Base-by-base conservation (phyloP, 73 alveolate genomes). In the Paramecium primaurelia region DNA sequence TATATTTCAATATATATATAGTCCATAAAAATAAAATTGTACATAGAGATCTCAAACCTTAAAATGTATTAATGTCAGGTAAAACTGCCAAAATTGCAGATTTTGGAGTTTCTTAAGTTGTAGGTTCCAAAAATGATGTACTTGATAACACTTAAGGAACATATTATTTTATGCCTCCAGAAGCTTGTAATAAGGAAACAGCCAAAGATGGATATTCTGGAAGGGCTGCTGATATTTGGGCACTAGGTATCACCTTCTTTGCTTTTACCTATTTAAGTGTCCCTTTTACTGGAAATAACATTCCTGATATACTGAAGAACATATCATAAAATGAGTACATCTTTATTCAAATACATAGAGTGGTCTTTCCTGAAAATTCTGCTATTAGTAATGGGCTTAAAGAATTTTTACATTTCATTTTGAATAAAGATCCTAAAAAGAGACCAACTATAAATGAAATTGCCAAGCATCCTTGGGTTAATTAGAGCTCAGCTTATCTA, bases 1-100 rank as follows among this genome's bases (percentile, higher is more conserved):
- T 60, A 11, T 10, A 59, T 8, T 38, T 16, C 10, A 68, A 22
- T 77, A 26, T 26, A 22, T 22, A 25, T 28, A 3, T 54, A 94
- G 97, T 98, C 54, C 99, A 98, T 92, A n/a, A 94, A 32, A 94
- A 96, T 85, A 96, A 96, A 68, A 97, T 97, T 54, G 95, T 98
- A 32, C 99, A 98, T 91, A 93, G 99, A 85, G 99, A 98, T 95
- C 95, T 98, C 11, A 98, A 98, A 77, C 99, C 99, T 20, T 95
- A 98, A 90, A 98, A 98, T 93, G 98, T 98, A 10, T 89, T 98
- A 92, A 94, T 98, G 42, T 95, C 96, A 77, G 97, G 96, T 25
- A 86, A 96, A 18, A 95, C 96, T 42, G 98, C 99, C 69, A 97
- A 97, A 92, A 92, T 98, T 11, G 99, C 99, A 30, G 99, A 98